Percentiles rank a stretch among this genome's conserved stretches.
Conservation (phyloP, 495 filamentous ascomycete species). For the Staphylotrichum tortipilum region DNA sequence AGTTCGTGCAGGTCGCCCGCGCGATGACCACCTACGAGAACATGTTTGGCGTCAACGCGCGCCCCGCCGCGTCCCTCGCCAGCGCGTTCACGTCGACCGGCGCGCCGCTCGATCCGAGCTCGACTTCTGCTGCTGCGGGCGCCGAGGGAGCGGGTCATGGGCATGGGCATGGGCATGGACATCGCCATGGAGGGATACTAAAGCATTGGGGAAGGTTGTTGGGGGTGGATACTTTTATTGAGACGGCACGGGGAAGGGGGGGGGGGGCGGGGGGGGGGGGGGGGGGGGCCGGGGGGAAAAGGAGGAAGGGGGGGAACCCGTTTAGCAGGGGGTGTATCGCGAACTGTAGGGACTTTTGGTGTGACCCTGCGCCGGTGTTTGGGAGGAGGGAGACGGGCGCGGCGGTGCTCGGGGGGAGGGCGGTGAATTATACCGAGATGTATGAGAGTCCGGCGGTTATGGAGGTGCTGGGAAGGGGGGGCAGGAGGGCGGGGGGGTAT, state of each 20-base stretch:
- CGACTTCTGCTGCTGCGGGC: slow-evolving; percentile 29
- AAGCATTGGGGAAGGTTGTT: slow-evolving; percentile 74
- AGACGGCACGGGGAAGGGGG: slow-evolving; percentile 57
- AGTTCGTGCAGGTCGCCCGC: slow-evolving; percentile 80
- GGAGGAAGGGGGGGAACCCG: slow-evolving; percentile 58
- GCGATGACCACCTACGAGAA: slow-evolving; percentile 94
- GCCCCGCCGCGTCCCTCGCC: slow-evolving; percentile 54
- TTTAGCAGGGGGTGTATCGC: slow-evolving; percentile 72
- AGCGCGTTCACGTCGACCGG: slow-evolving; percentile 72
- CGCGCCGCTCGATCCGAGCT: slow-evolving; percentile 55
- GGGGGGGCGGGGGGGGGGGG: slow-evolving; percentile 28
- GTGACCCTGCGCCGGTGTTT: slow-evolving; percentile 77
- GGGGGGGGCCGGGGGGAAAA: slow-evolving; percentile 23
- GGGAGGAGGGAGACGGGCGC: slow-evolving; percentile 62
- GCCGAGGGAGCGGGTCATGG: slow-evolving; percentile 17
- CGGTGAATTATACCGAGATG: slow-evolving; percentile 78
- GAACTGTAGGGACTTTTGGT: slow-evolving; percentile 97
- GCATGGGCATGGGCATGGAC: slow-evolving; percentile 36
- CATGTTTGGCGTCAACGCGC: slow-evolving; percentile 64
- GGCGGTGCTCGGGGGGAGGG: slow-evolving; percentile 66
- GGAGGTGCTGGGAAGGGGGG: slow-evolving; percentile 26
- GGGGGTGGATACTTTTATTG: slow-evolving; percentile 85
- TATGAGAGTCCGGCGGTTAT: slow-evolving; percentile 75
- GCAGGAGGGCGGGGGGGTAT: slow-evolving; percentile 32
- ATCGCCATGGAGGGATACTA: slow-evolving; percentile 51